Percentiles rank a stretch among this genome's conserved stretches.
phyloP scores from a whole-genome alignment of 257 asterid species.

The Salvia hispanica region DNA sequence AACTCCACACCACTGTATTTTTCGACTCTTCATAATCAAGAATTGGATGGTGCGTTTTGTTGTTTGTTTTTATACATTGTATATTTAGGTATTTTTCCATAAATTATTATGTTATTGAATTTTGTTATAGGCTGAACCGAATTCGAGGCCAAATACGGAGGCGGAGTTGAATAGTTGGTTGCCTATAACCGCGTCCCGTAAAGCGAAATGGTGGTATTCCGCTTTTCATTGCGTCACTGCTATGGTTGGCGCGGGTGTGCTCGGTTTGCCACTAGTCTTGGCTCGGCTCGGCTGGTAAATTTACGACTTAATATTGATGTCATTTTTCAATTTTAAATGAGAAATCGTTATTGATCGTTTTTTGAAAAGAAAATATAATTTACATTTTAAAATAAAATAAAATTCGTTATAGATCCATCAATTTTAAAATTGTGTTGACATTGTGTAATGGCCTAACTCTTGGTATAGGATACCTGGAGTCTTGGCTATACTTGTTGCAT shows the following conservation, averaged over 20 bases:
- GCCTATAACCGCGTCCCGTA: conserved; percentile 45
- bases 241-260: conserved; percentile 47
- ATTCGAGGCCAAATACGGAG: neutral
- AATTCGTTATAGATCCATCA: too few species aligned
- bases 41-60: neutral
- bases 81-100: too few species aligned
- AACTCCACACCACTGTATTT: too few species aligned
- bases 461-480: conserved; percentile 41
- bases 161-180: conserved; percentile 37
- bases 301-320: neutral
- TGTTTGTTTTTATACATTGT: neutral
- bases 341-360: too few species aligned
- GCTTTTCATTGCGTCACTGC: conserved; percentile 46
- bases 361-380: too few species aligned
- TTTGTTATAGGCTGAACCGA: neutral
- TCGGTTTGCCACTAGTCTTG: conserved; percentile 40
- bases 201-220: conserved; percentile 47
- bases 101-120: neutral
- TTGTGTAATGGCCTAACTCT: too few species aligned
- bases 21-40: too few species aligned
- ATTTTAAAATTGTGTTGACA: too few species aligned
- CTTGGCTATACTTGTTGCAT: conserved; percentile 27
- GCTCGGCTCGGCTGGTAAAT: conserved; percentile 41
- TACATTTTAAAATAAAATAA: too few species aligned
- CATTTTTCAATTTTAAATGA: too few species aligned